Conservation (phyloP, 305 asterid species). For the Rubia peregrina region DNA sequence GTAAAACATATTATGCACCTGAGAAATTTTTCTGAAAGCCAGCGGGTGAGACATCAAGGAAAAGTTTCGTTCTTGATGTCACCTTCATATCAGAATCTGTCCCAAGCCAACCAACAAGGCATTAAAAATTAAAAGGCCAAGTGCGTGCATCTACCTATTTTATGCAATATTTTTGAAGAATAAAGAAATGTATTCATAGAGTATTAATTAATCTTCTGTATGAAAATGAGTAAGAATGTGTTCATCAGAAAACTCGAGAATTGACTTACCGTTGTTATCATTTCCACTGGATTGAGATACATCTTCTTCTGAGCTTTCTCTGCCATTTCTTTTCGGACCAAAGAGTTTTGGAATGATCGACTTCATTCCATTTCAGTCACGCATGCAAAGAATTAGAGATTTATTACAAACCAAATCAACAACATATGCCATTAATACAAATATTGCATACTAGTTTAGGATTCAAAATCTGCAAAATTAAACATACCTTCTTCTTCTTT, state of each 20-base stretch:
- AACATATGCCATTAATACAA: not conserved
- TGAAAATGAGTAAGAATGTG: no score
- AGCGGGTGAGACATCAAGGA: constrained; percentile 35
- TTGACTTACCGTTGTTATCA: constrained; percentile 32
- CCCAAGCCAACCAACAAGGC: constrained; percentile 19
- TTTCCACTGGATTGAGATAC: constrained; percentile 33
- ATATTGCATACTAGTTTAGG: no score
- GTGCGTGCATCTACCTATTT: no score
- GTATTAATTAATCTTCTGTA: no score
- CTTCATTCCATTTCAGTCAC: constrained; percentile 21
- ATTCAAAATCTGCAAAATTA: no score
- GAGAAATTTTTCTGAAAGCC: constrained; percentile 26
- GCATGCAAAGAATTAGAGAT: not conserved
- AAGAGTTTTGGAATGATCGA: constrained; percentile 59
- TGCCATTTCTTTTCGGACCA: constrained; percentile 36
- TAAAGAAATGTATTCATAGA: no score
- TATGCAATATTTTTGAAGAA: no score
- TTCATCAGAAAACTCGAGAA: not conserved
- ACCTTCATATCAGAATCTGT: constrained; percentile 39
- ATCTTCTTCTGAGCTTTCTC: constrained; percentile 51
- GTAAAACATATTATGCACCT: constrained; percentile 26
- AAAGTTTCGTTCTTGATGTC: constrained; percentile 35
- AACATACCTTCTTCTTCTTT: constrained; percentile 53
- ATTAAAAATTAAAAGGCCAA: not conserved
- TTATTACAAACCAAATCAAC: not conserved